These are phyloP conservation scores for Hylodesmum podocarpum DNA, from an alignment of 306 rosid genomes.

Conservation along the genomic window DNA sequence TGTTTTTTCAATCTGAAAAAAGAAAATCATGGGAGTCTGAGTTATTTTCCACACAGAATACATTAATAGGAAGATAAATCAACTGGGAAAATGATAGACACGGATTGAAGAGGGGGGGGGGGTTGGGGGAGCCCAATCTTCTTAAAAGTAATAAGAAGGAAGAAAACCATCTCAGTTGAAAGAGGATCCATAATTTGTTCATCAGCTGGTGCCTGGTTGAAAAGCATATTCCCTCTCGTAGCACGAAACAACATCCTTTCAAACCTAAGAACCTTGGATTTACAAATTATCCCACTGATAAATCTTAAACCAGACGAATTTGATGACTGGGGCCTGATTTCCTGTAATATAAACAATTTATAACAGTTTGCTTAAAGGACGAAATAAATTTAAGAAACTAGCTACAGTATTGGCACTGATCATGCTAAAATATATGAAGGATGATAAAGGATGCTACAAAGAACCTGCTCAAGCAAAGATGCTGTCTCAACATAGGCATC, in stretches of 20 bases:
- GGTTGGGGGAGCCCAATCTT: not conserved
- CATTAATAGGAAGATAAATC: constrained; percentile 24
- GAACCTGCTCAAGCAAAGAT: constrained; percentile 88
- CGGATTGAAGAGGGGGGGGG: not conserved
- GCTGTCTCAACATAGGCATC: constrained; percentile 59
- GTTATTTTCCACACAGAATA: constrained; percentile 26
- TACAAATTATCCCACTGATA: constrained; percentile 90
- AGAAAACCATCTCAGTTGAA: constrained; percentile 81
- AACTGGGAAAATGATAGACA: constrained; percentile 25
- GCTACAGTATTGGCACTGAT: not conserved
- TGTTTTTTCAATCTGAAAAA: constrained; percentile 86
- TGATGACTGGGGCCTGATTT: constrained; percentile 67
- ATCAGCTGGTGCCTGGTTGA: constrained; percentile 88
- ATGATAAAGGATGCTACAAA: constrained; percentile 10
- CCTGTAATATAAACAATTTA: constrained; percentile 52
- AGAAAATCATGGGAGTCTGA: constrained; percentile 26
- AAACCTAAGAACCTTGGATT: constrained; percentile 78
- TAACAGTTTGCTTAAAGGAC: constrained; percentile 2
- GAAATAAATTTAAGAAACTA: constrained; percentile 30
- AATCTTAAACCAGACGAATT: constrained; percentile 88
- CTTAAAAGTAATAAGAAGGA: constrained; percentile 38
- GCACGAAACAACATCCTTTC: constrained; percentile 99
- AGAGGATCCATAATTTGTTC: constrained; percentile 90
- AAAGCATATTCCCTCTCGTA: constrained; percentile 98
- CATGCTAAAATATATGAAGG: constrained; percentile 1